Conservation (phyloP, 257 asterid species). For the Mentha longifolia region DNA sequence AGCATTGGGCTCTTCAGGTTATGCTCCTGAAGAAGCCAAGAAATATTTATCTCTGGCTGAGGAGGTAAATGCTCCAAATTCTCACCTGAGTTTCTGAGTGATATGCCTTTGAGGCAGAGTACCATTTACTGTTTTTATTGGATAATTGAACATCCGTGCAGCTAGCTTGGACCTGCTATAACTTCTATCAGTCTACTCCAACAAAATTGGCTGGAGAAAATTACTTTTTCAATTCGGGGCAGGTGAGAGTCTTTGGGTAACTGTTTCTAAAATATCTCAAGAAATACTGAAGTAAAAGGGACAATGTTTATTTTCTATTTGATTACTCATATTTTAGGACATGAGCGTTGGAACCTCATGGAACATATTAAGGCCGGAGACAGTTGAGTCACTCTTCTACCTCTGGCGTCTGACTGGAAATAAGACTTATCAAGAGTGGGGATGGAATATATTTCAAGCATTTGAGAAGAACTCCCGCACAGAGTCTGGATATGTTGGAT, state of each 20-base stretch:
- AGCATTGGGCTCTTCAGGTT: constrained; percentile 93
- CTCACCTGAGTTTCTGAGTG: constrained; percentile 18
- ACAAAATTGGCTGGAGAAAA: constrained; percentile 99
- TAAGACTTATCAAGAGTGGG: constrained; percentile 99
- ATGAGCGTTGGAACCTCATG: constrained; percentile 99
- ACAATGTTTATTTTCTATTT: background rate
- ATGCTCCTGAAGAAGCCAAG: constrained; percentile 80
- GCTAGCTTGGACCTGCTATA: constrained; percentile 99
- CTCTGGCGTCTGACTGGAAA: constrained; percentile 99
- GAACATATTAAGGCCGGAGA: constrained; percentile 99
- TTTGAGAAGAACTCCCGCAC: constrained; percentile 93
- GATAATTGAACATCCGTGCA: constrained; percentile 46
- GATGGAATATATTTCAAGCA: constrained; percentile 99
- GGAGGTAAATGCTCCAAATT: constrained; percentile 62
- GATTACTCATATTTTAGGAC: constrained; percentile 54
- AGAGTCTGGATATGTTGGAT: constrained; percentile 94
- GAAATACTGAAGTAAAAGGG: constrained; percentile 12
- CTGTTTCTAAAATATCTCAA: constrained; percentile 15
- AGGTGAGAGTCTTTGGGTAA: constrained; percentile 47
- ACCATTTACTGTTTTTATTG: constrained; percentile 25
- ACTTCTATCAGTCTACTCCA: constrained; percentile 95
- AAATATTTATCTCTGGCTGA: constrained; percentile 82
- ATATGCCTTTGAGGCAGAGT: constrained; percentile 25
- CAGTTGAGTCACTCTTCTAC: constrained; percentile 97
- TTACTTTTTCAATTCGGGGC: constrained; percentile 80